Conservation (phyloP, 2,329 filamentous ascomycete genomes). For the Zalaria obscura region DNA sequence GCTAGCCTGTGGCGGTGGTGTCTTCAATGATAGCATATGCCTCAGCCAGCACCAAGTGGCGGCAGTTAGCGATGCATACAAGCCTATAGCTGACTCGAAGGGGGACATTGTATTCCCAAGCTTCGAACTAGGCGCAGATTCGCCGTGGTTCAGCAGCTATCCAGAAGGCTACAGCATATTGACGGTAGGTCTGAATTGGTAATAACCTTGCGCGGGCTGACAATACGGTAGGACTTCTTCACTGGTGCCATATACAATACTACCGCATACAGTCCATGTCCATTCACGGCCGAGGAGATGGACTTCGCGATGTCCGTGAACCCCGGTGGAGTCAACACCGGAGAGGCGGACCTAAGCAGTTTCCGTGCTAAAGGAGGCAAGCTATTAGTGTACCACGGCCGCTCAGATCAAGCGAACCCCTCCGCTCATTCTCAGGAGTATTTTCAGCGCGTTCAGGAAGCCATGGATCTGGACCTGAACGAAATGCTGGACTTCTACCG, state of each 20-base stretch:
- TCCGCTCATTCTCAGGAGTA: constrained; percentile 32
- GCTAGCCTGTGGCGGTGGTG: too few species aligned
- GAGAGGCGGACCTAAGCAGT: constrained; percentile 18
- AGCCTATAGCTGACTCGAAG: too few species aligned
- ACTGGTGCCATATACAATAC: constrained; percentile 34
- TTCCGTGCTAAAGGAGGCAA: constrained; percentile 28
- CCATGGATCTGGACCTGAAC: constrained; percentile 14
- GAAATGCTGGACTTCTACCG: constrained; percentile 28
- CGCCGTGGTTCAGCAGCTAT: constrained; percentile 20
- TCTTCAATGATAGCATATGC: constrained; percentile 2
- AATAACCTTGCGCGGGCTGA: constrained; percentile 11
- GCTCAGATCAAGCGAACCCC: constrained; percentile 29
- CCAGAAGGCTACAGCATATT: constrained; percentile 24
- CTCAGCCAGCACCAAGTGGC: constrained; percentile 26
- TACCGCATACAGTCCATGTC: constrained; percentile 25
- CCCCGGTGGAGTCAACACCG: constrained; percentile 19
- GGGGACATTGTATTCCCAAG: constrained; percentile 17
- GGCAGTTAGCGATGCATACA: too few species aligned
- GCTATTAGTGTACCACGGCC: constrained; percentile 27
- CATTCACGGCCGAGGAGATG: constrained; percentile 25
- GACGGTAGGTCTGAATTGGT: constrained; percentile 18
- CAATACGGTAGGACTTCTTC: constrained; percentile 27
- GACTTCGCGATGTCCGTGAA: constrained; percentile 19
- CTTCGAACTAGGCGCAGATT: constrained; percentile 20
- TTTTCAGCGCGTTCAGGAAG: constrained; percentile 29